Conservation (phyloP, 345 rosid species). For the Conringia planisiliqua region DNA sequence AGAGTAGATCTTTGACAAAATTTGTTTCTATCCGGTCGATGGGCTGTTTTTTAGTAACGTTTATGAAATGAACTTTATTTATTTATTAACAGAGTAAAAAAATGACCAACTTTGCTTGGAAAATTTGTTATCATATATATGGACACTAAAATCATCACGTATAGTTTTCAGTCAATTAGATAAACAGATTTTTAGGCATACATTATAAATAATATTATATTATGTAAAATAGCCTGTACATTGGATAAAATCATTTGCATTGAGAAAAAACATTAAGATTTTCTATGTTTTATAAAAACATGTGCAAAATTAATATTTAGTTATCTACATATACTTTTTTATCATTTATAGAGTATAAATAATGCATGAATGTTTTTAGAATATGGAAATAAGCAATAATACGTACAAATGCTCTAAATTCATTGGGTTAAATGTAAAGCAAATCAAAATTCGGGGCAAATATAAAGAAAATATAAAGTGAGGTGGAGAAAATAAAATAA, state of each 20-base stretch:
- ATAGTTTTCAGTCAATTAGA: background rate
- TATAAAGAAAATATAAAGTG: background rate
- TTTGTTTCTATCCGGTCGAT: background rate
- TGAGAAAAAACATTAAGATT: background rate
- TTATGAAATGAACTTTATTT: background rate
- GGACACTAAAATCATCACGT: too few relatives aligned
- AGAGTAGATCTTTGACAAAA: background rate
- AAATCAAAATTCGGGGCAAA: background rate
- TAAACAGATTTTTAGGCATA: background rate
- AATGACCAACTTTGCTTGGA: too few relatives aligned
- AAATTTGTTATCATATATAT: too few relatives aligned
- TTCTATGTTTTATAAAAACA: background rate
- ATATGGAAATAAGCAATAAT: background rate
- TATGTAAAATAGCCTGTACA: background rate
- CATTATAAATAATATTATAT: background rate
- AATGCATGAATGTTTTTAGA: background rate
- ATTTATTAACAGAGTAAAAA: background rate
- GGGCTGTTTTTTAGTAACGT: background rate
- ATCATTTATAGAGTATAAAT: background rate
- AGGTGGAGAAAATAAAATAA: constrained; percentile 11
- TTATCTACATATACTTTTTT: background rate
- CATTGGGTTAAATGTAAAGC: background rate
- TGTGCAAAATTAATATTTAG: background rate
- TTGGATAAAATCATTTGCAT: background rate
- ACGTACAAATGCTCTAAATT: too few relatives aligned